These are phyloP conservation scores for Colletotrichum tofieldiae DNA, from an alignment of 2,329 filamentous ascomycete species.

Conservation along the genomic window DNA sequence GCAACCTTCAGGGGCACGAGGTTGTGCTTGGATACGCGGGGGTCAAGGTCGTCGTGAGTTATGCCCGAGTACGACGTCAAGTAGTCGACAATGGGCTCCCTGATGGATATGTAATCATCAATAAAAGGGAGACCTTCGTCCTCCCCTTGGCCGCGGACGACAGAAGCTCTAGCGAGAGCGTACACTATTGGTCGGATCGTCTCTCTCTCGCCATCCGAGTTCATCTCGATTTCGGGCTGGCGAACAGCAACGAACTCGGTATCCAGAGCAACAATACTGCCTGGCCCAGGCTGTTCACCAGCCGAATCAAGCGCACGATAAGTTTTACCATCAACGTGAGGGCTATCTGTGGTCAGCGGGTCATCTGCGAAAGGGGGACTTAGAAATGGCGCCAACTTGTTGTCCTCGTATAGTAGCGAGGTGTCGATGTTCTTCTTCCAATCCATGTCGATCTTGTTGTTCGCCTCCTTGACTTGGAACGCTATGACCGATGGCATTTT, in stretches of 20 bases:
- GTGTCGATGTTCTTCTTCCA: conserved; percentile 92
- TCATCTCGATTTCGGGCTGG: conserved; percentile 95
- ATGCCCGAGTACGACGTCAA: conserved; percentile 96
- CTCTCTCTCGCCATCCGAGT: conserved; percentile 91
- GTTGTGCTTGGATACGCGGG: conserved; percentile 82
- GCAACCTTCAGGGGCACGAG: conserved; percentile 90
- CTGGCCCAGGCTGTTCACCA: conserved; percentile 77
- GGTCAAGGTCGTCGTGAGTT: conserved; percentile 86
- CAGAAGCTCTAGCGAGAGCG: conserved; percentile 92
- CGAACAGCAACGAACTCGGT: conserved; percentile 96
- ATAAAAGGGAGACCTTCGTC: conserved; percentile 91
- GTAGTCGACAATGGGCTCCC: conserved; percentile 94
- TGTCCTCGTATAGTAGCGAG: conserved; percentile 84
- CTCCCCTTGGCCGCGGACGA: conserved; percentile 84
- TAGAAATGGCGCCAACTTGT: conserved; percentile 58
- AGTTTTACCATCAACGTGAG: conserved; percentile 64
- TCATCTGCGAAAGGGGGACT: too few species aligned
- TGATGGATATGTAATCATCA: conserved; percentile 95
- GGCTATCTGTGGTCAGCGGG: conserved; percentile 54
- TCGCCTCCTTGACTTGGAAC: conserved; percentile 86
- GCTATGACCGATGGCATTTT: conserved; percentile 91
- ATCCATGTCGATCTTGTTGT: conserved; percentile 85
- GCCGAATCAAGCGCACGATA: conserved; percentile 72
- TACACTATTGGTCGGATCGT: conserved; percentile 93
- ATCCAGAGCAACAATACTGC: conserved; percentile 89